Evolutionary conservation across 345 rosid genomes (phyloP).

Genomic region (Hibiscus mutabilis): DNA sequence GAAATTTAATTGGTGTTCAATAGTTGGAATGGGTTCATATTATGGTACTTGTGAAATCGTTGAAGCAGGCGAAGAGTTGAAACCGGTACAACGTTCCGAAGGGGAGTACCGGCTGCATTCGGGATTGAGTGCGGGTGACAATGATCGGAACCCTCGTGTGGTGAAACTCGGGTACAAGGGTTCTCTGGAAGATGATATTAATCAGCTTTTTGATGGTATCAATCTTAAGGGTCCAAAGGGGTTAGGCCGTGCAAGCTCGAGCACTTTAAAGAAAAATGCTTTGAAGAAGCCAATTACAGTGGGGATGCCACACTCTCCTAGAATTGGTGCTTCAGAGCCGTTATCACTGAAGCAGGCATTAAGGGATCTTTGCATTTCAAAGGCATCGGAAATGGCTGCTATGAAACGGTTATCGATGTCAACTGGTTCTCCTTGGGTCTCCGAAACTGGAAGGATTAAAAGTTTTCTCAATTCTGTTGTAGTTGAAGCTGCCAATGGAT

Average conservation of each 20-base stretch:
- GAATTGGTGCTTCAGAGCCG: conserved; percentile 54
- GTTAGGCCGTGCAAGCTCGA: conserved; percentile 36
- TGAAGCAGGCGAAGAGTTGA: conserved; percentile 54
- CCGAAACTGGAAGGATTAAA: too few relatives aligned
- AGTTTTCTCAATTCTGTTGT: too few relatives aligned
- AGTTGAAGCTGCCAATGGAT: too few relatives aligned
- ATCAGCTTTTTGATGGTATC: conserved; percentile 76
- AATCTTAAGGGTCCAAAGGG: conserved; percentile 50
- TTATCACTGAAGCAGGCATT: conserved; percentile 81
- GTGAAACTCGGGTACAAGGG: conserved; percentile 52
- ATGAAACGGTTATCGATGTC: conserved; percentile 60
- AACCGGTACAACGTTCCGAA: conserved; percentile 33
- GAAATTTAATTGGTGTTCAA: conserved; percentile 19
- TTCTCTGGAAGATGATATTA: conserved; percentile 68
- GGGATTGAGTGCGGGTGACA: conserved; percentile 27
- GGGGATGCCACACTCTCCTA: conserved; percentile 33
- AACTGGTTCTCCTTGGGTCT: too few relatives aligned
- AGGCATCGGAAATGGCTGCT: conserved; percentile 96
- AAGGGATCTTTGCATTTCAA: conserved; percentile 81
- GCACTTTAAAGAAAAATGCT: conserved; percentile 49
- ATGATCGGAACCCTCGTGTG: conserved; percentile 39
- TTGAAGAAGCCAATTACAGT: conserved; percentile 33
- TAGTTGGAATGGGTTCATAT: conserved; percentile 41
- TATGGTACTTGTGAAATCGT: conserved; percentile 69
- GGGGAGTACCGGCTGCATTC: conserved; percentile 34